Evolutionary conservation across 108 stramenopile genomes (phyloP).

Genomic region (Nitzschia sp.): DNA sequence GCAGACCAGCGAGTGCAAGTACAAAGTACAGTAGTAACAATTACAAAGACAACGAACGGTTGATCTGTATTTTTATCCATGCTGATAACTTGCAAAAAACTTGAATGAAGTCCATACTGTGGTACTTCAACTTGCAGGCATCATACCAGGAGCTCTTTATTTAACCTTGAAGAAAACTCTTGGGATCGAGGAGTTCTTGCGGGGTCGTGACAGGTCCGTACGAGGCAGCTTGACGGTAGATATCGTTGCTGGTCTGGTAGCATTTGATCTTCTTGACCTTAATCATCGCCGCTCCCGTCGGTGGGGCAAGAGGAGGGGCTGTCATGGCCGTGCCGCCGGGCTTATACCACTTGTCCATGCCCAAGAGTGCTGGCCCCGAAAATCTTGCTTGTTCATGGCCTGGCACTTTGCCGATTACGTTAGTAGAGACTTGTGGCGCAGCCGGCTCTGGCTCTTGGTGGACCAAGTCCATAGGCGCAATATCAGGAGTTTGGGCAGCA

Average conservation of each 20-base stretch:
- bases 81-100: no score
- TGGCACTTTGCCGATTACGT: neutral
- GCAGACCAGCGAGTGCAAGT: no score
- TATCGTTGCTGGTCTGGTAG: constrained; percentile 1
- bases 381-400: neutral
- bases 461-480: constrained; percentile 1
- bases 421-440: neutral
- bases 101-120: no score
- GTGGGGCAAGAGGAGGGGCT: neutral
- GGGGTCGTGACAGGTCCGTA: no score
- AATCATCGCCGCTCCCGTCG: neutral
- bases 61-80: no score
- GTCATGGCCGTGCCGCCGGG: neutral
- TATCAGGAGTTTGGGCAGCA: constrained; percentile 12
- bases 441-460: neutral
- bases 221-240: no score
- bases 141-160: no score
- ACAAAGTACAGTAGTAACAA: no score
- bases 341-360: neutral
- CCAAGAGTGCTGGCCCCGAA: neutral
- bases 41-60: no score
- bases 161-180: no score
- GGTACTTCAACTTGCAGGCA: no score
- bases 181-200: no score
- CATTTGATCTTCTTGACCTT: neutral